Evolutionary conservation across 1,284 basidiomycete species (phyloP).

Genomic region (Cutaneotrichosporon mucoides): DNA sequence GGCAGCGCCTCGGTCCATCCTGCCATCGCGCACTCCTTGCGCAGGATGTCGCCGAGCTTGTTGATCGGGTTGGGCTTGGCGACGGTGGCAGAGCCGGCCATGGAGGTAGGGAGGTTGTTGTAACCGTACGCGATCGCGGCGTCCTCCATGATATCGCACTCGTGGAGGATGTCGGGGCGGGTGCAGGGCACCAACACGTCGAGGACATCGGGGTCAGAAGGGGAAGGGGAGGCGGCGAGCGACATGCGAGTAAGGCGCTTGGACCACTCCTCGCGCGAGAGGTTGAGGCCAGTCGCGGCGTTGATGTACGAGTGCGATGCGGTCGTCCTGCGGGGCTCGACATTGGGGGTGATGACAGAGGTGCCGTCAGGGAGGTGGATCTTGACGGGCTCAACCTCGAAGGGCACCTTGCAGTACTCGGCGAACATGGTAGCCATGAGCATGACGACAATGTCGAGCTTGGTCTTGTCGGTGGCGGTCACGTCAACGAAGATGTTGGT

Average conservation of each 20-base stretch:
- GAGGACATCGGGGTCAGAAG: slow-evolving; percentile 57
- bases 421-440: slow-evolving; percentile 96
- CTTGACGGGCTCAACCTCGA: slow-evolving; percentile 86
- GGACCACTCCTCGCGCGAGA: slow-evolving; percentile 50
- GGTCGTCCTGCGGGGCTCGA: slow-evolving; percentile 66
- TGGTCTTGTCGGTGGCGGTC: slow-evolving; percentile 97
- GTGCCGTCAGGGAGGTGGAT: slow-evolving; percentile 74
- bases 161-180: slow-evolving; percentile 93
- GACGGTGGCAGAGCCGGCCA: slow-evolving; percentile 93
- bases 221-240: slow-evolving; percentile 53
- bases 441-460: slow-evolving; percentile 90
- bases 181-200: slow-evolving; percentile 79
- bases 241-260: slow-evolving; percentile 45
- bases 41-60: slow-evolving; percentile 82
- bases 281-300: slow-evolving; percentile 81
- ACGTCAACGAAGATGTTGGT: slow-evolving; percentile 95
- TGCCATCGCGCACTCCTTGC: slow-evolving; percentile 85
- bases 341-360: slow-evolving; percentile 71
- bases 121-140: slow-evolving; percentile 97
- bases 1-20: slow-evolving; percentile 96
- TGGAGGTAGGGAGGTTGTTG: slow-evolving; percentile 88
- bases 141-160: slow-evolving; percentile 98
- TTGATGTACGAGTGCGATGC: slow-evolving; percentile 90
- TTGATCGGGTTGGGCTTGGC: slow-evolving; percentile 88
- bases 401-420: slow-evolving; percentile 84